Base-by-base conservation (phyloP, 768 basidiomycete genomes). In the Collybia mongolica region DNA sequence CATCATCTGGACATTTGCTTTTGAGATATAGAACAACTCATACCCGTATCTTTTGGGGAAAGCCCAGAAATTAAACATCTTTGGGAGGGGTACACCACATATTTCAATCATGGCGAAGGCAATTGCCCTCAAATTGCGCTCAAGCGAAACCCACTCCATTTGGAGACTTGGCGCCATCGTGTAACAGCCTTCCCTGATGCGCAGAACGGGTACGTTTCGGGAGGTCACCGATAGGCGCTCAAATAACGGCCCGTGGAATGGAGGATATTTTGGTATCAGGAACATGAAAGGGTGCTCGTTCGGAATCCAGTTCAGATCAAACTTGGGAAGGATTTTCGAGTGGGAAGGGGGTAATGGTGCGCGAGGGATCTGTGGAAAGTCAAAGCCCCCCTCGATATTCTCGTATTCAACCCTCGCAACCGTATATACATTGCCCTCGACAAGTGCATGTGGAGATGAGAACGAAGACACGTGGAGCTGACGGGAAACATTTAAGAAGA, bases 11-110 rank as follows among this genome's bases (percentile, higher is more conserved):
- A n/a, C 46, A 28, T 29, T 28, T 3, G 14, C 6, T 2, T 1
- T 20, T 8, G 2, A 17, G 2, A 4, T 6, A 32, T 50, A 53
- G 20, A 1, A 7, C 11, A 22, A 17, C 23, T 37, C 18, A 39
- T 54, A 54, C 2, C 49, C 53, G 26, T 39, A 54, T 9, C 29
- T 18, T 15, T 23, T 38, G 11, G 48, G 53, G 11, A 41, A 46
- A 3, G 48, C 14, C 49, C 49, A 47, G 24, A 54, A 51, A 17
- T 17, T 22, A 44, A 53, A 53, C 2, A 28, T 15, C 8, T 12
- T 6, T n/a, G 52, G 38, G 12, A 53, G 39, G 15, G 39, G 12
- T 32, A 3, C 29, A 12, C n/a, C 14, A 14, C 35, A 24, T 4
- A 46, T n/a, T 9, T 52, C 17, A 14, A 36, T n/a, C 45, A 52